Conservation (phyloP, 805 yeast species). For the Dipodascus albidus region DNA sequence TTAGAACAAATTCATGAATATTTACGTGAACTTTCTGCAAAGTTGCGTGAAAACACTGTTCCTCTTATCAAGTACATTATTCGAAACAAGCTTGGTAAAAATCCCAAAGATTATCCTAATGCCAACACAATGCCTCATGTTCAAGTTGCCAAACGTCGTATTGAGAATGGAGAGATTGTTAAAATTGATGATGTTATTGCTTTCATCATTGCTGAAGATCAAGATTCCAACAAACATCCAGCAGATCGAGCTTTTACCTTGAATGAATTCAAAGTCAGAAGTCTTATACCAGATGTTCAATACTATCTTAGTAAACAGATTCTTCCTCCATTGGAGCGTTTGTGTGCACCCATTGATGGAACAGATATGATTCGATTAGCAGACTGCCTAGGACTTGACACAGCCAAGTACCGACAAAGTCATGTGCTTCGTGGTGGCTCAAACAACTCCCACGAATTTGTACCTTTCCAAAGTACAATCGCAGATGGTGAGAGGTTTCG, state of each 20-base stretch:
- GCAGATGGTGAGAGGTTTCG: constrained; percentile 76
- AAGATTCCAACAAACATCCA: constrained; percentile 19
- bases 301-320: constrained; percentile 84
- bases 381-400: constrained; percentile 64
- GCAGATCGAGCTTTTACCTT: constrained; percentile 82
- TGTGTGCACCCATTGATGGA: constrained; percentile 78
- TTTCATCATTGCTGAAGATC: constrained; percentile 54
- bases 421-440: constrained; percentile 10
- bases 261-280: constrained; percentile 46
- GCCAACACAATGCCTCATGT: constrained; percentile 81
- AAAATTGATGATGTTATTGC: constrained; percentile 87
- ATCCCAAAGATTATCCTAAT: constrained; percentile 72
- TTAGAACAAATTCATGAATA: constrained; percentile 60
- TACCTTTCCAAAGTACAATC: constrained; percentile 72
- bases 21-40: constrained; percentile 45
- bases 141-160: constrained; percentile 75
- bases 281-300: constrained; percentile 56
- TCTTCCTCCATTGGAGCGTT: constrained; percentile 80
- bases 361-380: constrained; percentile 73
- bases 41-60: constrained; percentile 50
- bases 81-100: constrained; percentile 81
- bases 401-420: constrained; percentile 37
- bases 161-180: constrained; percentile 74
- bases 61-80: constrained; percentile 63
- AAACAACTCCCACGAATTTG: constrained; percentile 25